Evolutionary conservation across 1,284 basidiomycete species (phyloP).

Genomic region (Cutaneotrichosporon dermatis): DNA sequence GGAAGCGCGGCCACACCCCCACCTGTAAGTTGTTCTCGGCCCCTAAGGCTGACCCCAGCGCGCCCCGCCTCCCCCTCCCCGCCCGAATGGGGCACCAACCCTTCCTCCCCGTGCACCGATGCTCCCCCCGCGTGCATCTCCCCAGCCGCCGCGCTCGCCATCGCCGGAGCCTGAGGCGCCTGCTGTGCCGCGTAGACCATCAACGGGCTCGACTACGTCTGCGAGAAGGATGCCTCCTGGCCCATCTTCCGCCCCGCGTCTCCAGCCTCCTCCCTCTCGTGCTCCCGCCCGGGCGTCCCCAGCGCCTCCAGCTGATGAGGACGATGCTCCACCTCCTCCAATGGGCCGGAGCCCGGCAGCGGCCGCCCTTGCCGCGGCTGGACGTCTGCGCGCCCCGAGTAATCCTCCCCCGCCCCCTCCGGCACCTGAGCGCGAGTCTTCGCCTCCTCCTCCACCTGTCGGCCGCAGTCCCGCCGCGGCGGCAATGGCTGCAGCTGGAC

Average conservation of each 20-base stretch:
- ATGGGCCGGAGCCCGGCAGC: conserved; percentile 34
- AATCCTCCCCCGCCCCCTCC: conserved; percentile 2
- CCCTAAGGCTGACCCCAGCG: conserved; percentile 6
- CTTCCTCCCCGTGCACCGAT: conserved; percentile 33
- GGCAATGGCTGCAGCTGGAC: no score
- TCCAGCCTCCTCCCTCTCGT: conserved; percentile 18
- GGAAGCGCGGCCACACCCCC: conserved; percentile 48
- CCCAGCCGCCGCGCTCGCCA: conserved; percentile 15
- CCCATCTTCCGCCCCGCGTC: conserved; percentile 45
- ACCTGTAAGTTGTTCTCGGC: no score
- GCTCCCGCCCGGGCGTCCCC: conserved; percentile 20
- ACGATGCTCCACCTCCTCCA: conserved; percentile 33
- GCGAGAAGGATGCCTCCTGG: conserved; percentile 25
- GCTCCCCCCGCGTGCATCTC: conserved; percentile 24
- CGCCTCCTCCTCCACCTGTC: not conserved
- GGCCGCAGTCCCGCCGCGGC: no score
- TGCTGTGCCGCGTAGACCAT: conserved; percentile 26
- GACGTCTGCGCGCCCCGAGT: conserved; percentile 12
- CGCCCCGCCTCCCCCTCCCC: conserved; percentile 35
- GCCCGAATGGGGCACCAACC: conserved; percentile 43
- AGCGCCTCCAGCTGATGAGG: conserved; percentile 19
- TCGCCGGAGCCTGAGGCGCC: conserved; percentile 23
- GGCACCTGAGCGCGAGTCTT: conserved; percentile 3
- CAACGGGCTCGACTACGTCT: conserved; percentile 16
- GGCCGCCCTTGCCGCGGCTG: conserved; percentile 18